Base-by-base conservation (phyloP, 2,329 filamentous ascomycete species). In the Colletotrichum paranaense region DNA sequence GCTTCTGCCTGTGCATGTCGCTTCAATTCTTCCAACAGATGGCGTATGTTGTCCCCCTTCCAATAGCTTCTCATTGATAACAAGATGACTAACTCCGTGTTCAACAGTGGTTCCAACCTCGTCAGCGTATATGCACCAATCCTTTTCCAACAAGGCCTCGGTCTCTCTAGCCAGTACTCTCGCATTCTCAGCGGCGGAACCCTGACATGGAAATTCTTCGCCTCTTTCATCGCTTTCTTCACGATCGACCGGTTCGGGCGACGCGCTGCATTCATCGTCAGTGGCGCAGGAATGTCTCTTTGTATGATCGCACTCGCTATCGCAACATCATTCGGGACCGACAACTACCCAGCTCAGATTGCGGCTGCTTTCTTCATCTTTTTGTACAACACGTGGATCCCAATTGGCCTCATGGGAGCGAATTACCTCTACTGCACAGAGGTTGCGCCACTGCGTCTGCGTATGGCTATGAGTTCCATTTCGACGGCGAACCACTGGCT, bases 371-470 rank as follows among this genome's bases (percentile, higher is more conserved):
- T 88, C 74, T 90, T 90, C 79, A 84, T 91, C 53, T 91, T 88
- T 79, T 78, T 89, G 53, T 91, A 89, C 82, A 89, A 90, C 80
- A 88, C 87, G 75, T 91, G 91, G 80, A 87, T 90, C 55, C 88
- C 88, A 0, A 87, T 90, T 68, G 89, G 88, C 0, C 90, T 90
- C 80, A 83, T 90, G 0, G 89, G 89, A 1, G 85, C 88, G 22
- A 90, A 89, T 75, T 91, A 90, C 80, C 82, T 91, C 19, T 91
- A 91, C 79, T 89, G 88, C 70, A 87, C 89, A 1, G 89, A 91
- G 76, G 83, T 91, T 22, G 88, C 88, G 0, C 89, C 89, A 0
- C 80, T 87, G 11, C 81, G 85, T 9, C 79, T 89, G 26, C 82
- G 87, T 28, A 86, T 88, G 72, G 84, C 87, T 22, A 89, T 91